These are phyloP conservation scores for Apiotrichum domesticum DNA, from an alignment of 1,284 basidiomycete genomes.

Conservation along the genomic window DNA sequence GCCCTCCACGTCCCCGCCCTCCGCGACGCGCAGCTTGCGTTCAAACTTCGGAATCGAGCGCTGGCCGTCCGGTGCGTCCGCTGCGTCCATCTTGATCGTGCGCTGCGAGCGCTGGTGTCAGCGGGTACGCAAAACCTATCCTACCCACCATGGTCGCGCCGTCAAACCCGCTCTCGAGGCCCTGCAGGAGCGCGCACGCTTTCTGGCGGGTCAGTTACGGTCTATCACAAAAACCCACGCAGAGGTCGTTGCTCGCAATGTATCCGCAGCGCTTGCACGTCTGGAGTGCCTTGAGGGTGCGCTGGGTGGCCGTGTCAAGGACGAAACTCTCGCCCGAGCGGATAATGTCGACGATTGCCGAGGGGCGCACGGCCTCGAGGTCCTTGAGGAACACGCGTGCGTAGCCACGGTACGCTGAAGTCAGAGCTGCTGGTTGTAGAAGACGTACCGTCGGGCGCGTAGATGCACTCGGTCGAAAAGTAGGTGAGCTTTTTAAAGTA, in stretches of 20 bases:
- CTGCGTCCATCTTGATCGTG: not conserved
- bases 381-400: constrained; percentile 92
- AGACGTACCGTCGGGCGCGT: constrained; percentile 71
- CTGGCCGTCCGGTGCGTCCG: constrained; percentile 35
- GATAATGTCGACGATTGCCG: constrained; percentile 95
- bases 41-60: constrained; percentile 45
- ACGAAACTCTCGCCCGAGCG: constrained; percentile 89
- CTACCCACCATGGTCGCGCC: constrained; percentile 53
- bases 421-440: not conserved
- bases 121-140: not conserved
- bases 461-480: constrained; percentile 98
- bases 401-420: constrained; percentile 83
- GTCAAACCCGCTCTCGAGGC: constrained; percentile 75
- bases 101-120: not conserved
- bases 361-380: constrained; percentile 85
- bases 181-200: constrained; percentile 82
- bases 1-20: constrained; percentile 23
- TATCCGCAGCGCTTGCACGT: constrained; percentile 84
- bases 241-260: constrained; percentile 85
- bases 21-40: constrained; percentile 22
- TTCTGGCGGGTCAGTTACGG: constrained; percentile 50
- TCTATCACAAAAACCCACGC: constrained; percentile 44
- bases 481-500: constrained; percentile 99
- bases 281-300: constrained; percentile 69
- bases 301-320: constrained; percentile 68